phyloP scores from a whole-genome alignment of 1,284 basidiomycete genomes.

The Xerocomus nothofagi region DNA sequence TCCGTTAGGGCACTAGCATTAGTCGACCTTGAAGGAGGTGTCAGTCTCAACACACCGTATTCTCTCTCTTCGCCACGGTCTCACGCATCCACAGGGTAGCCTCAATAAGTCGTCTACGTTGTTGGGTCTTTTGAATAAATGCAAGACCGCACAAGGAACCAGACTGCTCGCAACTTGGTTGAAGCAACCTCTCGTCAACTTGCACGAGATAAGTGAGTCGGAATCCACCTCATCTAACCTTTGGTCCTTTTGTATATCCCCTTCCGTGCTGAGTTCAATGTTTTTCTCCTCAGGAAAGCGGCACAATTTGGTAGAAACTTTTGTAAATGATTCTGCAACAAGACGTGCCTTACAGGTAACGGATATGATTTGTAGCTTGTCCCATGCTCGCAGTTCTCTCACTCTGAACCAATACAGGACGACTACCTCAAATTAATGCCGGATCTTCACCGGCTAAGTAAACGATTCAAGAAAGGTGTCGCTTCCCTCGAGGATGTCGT shows the following conservation, averaged over 20 bases:
- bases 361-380: neutral
- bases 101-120: constrained; percentile 81
- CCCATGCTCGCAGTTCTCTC: neutral
- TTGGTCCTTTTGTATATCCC: neutral
- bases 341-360: constrained; percentile 73
- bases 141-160: constrained; percentile 96
- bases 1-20: constrained; percentile 91
- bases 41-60: constrained; percentile 10
- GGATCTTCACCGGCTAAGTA: constrained; percentile 91
- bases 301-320: constrained; percentile 85
- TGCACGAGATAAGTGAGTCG: constrained; percentile 86
- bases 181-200: constrained; percentile 94
- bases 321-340: constrained; percentile 77
- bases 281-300: constrained; percentile 59
- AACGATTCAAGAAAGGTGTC: constrained; percentile 84
- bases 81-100: constrained; percentile 40
- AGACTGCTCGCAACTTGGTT: constrained; percentile 91
- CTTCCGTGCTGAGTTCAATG: neutral
- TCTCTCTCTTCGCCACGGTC: constrained; percentile 32
- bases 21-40: constrained; percentile 69
- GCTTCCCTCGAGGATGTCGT: constrained; percentile 95
- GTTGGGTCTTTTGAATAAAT: constrained; percentile 89
- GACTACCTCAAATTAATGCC: constrained; percentile 91
- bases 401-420: constrained; percentile 47
- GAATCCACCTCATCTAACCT: neutral